These are phyloP conservation scores for Puccinellia tenuiflora DNA, from an alignment of 176 grass and related monocot species.

Conservation along the genomic window DNA sequence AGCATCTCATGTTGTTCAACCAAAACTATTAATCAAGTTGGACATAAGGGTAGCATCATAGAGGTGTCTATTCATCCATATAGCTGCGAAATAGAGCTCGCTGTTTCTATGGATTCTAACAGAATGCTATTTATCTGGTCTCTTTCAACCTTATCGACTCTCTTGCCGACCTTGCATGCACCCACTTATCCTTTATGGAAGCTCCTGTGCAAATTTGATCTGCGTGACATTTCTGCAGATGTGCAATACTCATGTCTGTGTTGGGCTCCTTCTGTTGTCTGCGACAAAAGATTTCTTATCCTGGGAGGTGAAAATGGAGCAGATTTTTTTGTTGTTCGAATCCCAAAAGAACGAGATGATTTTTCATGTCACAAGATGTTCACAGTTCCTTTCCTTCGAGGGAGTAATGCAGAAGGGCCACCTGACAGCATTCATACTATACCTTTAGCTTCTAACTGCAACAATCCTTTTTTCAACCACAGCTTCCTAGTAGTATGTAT, in stretches of 20 bases:
- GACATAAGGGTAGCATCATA: constrained; percentile 68
- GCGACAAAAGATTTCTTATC: constrained; percentile 67
- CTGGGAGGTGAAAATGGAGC: constrained; percentile 60
- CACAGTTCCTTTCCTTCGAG: constrained; percentile 49
- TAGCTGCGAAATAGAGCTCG: constrained; percentile 59
- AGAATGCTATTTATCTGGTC: constrained; percentile 80
- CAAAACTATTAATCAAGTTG: constrained; percentile 51
- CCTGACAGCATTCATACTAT: constrained; percentile 74
- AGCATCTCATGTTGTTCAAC: constrained; percentile 36
- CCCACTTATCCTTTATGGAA: constrained; percentile 65
- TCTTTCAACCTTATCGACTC: constrained; percentile 65
- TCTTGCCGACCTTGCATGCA: constrained; percentile 41
- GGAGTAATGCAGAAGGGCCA: constrained; percentile 33
- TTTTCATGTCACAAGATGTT: constrained; percentile 64
- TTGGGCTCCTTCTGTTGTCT: constrained; percentile 70
- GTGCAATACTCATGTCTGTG: constrained; percentile 65
- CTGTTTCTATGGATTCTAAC: constrained; percentile 85
- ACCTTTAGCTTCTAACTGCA: constrained; percentile 53
- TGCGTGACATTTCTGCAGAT: constrained; percentile 40
- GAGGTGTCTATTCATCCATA: constrained; percentile 65
- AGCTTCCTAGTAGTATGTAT: constrained; percentile 72
- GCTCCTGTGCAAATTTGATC: constrained; percentile 56
- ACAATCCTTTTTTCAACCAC: constrained; percentile 33
- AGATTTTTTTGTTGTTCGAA: constrained; percentile 66
- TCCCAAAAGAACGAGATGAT: constrained; percentile 39